Evolutionary conservation across 2,329 filamentous ascomycete genomes (phyloP), one percentile per base, ranked within the genome.

Genomic region (Bipolaris sorokiniana): DNA sequence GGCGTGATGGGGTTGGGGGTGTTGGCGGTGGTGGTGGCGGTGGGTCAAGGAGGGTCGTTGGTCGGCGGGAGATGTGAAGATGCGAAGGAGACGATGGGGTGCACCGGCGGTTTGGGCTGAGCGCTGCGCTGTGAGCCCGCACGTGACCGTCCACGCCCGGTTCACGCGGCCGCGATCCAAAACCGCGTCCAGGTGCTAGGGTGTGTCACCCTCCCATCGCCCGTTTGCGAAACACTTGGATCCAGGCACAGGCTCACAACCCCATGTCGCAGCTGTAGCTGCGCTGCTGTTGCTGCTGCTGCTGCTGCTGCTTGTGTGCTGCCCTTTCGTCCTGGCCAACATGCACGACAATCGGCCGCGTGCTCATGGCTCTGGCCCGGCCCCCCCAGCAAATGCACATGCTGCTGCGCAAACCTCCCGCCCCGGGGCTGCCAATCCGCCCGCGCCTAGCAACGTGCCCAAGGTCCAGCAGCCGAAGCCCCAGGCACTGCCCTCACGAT

Each of bases 391-490:
- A 37, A 40, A 47, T 45, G 41, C 54, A 38, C 34, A 36, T 36
- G 59, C 20, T 41, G 38, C 38, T 51, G 47, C 48, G 48, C 47
- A 56, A 18, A 48, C 44, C 48, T 48, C 53, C 40, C 48, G 51
- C 36, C 5, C 34, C 47, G 51, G 31, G 34, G 34, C 55, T 15
- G 20, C 55, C 18, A 58, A 54, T 48, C 46, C 51, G 47, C 48
- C 49, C 62, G 58, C 65, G 59, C 38, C 54, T 34, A 55, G 58
- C 53, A 61, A 56, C 56, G 58, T 66, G 54, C 69, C 68, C 73
- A 37, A 88, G 69, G 83, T 96, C 23, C 88, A 94, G 33, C 94
- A 97, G 76, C 93, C 92, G 10, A 96, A 88, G 56, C 94, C 93
- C 0, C 93, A 97, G 79, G 88, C 87, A n/a, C 83, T 97, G 3